A percentile compares a stretch with the other conserved stretches of the same genome.
These are phyloP conservation scores for Erythrophleum ivorense DNA, from an alignment of 331 rosid species.

Conservation along the genomic window DNA sequence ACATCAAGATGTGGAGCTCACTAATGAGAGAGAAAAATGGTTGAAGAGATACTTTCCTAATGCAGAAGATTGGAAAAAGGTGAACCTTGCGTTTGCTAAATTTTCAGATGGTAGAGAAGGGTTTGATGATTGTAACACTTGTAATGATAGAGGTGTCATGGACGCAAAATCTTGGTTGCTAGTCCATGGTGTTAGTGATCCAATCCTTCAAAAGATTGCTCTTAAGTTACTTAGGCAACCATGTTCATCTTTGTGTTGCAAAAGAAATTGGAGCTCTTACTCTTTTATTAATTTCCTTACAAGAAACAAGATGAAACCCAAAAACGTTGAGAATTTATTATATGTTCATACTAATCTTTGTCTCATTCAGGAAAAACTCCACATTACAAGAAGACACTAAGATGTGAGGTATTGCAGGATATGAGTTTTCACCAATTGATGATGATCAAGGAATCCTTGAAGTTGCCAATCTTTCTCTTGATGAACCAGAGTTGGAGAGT, in stretches of 20 bases:
- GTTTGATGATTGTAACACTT: background rate
- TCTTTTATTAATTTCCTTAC: background rate
- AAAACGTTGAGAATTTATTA: no score
- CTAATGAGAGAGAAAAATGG: background rate
- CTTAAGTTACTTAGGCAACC: background rate
- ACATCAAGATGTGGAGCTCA: background rate
- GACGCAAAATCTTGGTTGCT: background rate
- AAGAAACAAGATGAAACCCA: background rate
- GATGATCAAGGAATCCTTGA: no score
- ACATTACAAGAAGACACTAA: no score
- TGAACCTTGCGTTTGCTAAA: background rate
- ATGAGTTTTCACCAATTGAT: no score
- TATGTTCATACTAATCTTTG: background rate
- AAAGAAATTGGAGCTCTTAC: background rate
- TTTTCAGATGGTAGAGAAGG: background rate
- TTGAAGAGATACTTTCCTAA: background rate
- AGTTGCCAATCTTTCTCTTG: no score
- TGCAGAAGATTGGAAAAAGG: background rate
- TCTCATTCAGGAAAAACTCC: background rate
- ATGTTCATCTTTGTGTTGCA: background rate
- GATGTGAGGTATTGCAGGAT: no score
- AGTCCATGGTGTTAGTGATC: background rate
- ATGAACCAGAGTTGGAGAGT: no score
- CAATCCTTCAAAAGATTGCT: background rate
- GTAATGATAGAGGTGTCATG: background rate